Percentiles rank a stretch among this genome's conserved stretches.
Conservation (phyloP, 164 flowering plant species). For the Magnolia sinica region DNA sequence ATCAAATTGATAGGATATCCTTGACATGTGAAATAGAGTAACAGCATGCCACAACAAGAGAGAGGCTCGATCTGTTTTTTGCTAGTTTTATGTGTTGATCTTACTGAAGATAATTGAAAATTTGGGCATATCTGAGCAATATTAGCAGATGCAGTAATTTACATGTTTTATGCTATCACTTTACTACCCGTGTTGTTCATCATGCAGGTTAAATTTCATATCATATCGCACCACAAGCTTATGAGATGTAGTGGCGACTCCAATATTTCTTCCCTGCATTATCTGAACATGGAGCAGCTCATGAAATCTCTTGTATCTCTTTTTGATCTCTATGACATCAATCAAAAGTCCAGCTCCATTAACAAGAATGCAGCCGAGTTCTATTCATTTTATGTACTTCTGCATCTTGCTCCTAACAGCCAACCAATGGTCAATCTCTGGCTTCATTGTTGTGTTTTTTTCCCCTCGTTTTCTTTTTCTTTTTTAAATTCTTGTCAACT, state of each 20-base stretch:
- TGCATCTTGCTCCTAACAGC: constrained; percentile 59
- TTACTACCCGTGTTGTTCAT: background rate
- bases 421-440: constrained; percentile 44
- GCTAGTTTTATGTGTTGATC: background rate
- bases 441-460: background rate
- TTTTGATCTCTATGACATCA: constrained; percentile 57
- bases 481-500: background rate
- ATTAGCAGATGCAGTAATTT: background rate
- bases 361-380: constrained; percentile 68
- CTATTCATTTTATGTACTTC: constrained; percentile 72
- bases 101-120: background rate
- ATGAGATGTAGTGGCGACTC: constrained; percentile 26
- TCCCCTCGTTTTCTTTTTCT: background rate
- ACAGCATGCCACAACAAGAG: too few species aligned
- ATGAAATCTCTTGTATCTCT: constrained; percentile 57
- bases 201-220: constrained; percentile 83
- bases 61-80: too few species aligned
- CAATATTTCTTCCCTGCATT: constrained; percentile 40
- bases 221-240: constrained; percentile 74
- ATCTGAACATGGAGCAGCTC: constrained; percentile 92
- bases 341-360: constrained; percentile 29
- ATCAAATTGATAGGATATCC: too few species aligned
- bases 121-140: background rate
- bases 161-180: background rate
- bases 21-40: too few species aligned